These are phyloP conservation scores for Rhizophora apiculata DNA, from an alignment of 345 rosid species.

Conservation along the genomic window DNA sequence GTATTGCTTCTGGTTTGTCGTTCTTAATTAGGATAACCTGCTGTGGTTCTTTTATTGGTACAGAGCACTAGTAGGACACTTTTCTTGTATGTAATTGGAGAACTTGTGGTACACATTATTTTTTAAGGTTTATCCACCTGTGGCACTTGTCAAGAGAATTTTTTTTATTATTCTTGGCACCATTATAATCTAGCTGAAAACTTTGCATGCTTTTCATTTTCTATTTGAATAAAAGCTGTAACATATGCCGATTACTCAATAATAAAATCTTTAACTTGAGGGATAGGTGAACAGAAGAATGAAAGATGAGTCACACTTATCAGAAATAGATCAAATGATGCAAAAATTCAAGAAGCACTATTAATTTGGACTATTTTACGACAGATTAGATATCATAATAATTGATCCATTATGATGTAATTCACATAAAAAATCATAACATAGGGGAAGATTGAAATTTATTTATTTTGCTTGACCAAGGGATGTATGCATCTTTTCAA, in stretches of 20 bases:
- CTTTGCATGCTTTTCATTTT: too few species aligned
- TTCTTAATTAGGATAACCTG: neutral
- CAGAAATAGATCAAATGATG: too few species aligned
- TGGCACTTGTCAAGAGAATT: neutral
- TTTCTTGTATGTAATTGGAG: neutral
- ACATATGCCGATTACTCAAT: too few species aligned
- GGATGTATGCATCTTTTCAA: neutral
- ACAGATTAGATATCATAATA: too few species aligned
- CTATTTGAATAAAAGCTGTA: neutral
- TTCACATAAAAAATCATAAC: too few species aligned
- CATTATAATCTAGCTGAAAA: neutral
- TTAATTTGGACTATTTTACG: too few species aligned
- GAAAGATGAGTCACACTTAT: too few species aligned
- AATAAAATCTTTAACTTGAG: too few species aligned
- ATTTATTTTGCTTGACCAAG: neutral
- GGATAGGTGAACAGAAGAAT: too few species aligned
- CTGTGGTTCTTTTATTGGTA: constrained; percentile 1
- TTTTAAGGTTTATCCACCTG: neutral
- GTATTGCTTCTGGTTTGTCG: neutral
- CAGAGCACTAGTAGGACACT: neutral
- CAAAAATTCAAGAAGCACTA: too few species aligned
- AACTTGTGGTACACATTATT: neutral
- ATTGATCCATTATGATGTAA: too few species aligned
- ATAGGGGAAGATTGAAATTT: too few species aligned
- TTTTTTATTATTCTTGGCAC: neutral